A percentile compares a stretch with the other conserved stretches of the same genome.
phyloP scores from a whole-genome alignment of 2,329 filamentous ascomycete species.

The Ophiocordyceps sinensis region DNA sequence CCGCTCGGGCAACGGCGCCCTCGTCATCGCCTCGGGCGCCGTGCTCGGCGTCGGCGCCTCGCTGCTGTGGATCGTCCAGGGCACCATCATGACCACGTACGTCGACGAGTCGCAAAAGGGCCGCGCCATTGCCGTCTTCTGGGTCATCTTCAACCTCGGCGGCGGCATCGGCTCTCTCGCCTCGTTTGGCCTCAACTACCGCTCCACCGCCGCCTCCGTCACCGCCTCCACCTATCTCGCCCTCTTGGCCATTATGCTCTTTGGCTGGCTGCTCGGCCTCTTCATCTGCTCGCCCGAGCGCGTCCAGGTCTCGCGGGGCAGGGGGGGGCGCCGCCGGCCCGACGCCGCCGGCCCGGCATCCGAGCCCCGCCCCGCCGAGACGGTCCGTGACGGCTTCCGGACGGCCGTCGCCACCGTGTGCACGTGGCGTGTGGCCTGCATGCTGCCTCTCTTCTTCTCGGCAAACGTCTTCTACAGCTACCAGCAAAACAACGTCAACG shows the following conservation, averaged over 20 bases:
- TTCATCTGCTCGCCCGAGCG: conserved; percentile 32
- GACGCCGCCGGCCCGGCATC: neutral
- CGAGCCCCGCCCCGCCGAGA: conserved; percentile 26
- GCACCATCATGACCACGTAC: conserved; percentile 33
- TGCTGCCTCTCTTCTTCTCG: conserved; percentile 38
- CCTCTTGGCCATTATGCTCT: conserved; percentile 30
- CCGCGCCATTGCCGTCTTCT: conserved; percentile 27
- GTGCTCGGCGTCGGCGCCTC: conserved; percentile 30
- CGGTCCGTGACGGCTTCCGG: conserved; percentile 18
- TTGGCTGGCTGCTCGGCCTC: conserved; percentile 31
- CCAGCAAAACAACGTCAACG: conserved; percentile 40
- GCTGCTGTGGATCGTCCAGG: conserved; percentile 31
- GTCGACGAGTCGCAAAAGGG: conserved; percentile 18
- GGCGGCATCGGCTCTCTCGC: conserved; percentile 28
- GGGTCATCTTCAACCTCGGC: conserved; percentile 32
- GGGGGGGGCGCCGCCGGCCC: conserved; percentile 7
- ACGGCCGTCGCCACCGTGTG: conserved; percentile 22
- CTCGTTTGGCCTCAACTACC: conserved; percentile 20
- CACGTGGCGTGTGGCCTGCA: conserved; percentile 29
- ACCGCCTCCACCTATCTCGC: conserved; percentile 35
- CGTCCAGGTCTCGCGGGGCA: conserved; percentile 22
- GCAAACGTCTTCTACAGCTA: conserved; percentile 42
- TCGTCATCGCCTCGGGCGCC: conserved; percentile 28
- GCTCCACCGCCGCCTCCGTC: conserved; percentile 26
- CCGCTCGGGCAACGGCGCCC: conserved; percentile 21